Evolutionary conservation across 2,329 filamentous ascomycete species (phyloP).

Genomic region (Fusarium sp.): DNA sequence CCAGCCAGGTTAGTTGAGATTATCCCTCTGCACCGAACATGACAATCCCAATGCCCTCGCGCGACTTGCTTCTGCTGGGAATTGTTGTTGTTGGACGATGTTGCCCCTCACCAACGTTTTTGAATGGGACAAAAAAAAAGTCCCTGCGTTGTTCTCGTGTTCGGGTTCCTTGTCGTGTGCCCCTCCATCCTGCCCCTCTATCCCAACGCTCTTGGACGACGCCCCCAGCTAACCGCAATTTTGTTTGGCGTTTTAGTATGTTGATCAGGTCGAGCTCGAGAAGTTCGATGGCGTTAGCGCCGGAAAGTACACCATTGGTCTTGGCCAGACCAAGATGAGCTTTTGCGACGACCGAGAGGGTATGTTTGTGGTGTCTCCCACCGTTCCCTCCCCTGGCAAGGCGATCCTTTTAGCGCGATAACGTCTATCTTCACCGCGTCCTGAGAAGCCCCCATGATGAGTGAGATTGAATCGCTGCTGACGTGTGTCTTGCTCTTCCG

Average conservation of each 20-base stretch:
- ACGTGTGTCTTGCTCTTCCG: conserved; percentile 9
- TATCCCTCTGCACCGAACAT: conserved; percentile 18
- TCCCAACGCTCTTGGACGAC: conserved; percentile 29
- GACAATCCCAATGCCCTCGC: conserved; percentile 10
- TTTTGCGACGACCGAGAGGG: conserved; percentile 92
- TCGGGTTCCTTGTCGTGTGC: conserved; percentile 42
- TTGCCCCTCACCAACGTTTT: conserved; percentile 41
- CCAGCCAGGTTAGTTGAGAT: conserved; percentile 75
- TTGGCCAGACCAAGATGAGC: conserved; percentile 91
- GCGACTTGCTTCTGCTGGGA: conserved; percentile 5
- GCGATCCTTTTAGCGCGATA: conserved; percentile 15
- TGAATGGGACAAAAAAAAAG: conserved; percentile 30
- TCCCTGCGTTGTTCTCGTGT: conserved; percentile 37
- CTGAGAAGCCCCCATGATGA: conserved; percentile 4
- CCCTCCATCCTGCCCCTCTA: conserved; percentile 45
- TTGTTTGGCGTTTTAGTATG: conserved; percentile 68
- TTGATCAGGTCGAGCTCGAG: conserved; percentile 84
- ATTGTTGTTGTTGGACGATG: conserved; percentile 29
- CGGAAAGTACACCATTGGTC: conserved; percentile 91
- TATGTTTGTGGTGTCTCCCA: conserved; percentile 51
- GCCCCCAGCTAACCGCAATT: conserved; percentile 45
- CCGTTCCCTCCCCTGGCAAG: conserved; percentile 21
- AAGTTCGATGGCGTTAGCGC: conserved; percentile 85
- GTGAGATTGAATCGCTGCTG: conserved; percentile 25
- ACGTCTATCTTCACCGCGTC: conserved; percentile 15